Base-by-base conservation (phyloP, 805 yeast species). In the Debaryomyces hansenii region DNA sequence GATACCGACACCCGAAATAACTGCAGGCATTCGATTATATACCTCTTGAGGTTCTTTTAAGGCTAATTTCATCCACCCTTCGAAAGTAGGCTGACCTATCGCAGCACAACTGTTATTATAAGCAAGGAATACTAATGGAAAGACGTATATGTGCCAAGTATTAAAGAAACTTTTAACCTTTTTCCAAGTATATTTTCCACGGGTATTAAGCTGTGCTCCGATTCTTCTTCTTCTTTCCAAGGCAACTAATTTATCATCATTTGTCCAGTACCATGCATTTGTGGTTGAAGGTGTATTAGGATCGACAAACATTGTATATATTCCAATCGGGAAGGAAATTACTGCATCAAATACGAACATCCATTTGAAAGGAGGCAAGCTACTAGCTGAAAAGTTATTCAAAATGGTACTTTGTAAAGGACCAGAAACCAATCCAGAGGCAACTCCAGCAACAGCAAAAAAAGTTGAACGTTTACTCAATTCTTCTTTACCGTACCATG, bases 111-210 rank as follows among this genome's bases (percentile, higher is more conserved):
- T 34, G 47, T 70, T 70, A 49, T 70, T 69, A 52, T 65, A 70
- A 8, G 69, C 63, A 50, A 68, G 60, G 47, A 69, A 69, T 29
- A 70, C 33, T 2, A 66, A 44, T 20, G 80, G 80, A 53, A 76
- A 75, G 14, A 73, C 70, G 38, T 56, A 70, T 18, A 72, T 62
- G 58, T 77, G 82, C 82, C 82, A 77, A 4, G 80, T 72, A 46
- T 52, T 63, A 61, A 76, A 75, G 51, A 70, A 72, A 1, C 67
- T 43, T 48, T 68, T 73, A 48, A 76, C 63, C 48, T 70, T 73
- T 5, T 46, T 40, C 64, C 64, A 57, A 2, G 80, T 69, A 53
- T 74, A 75, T 20, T 63, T 67, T 29, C 65, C 67, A 55, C 72
- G 58, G 4, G 69, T 64, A 44, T 73, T 74, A 51, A 74, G 62